phyloP scores from a whole-genome alignment of 2,329 filamentous ascomycete species.

The Ceratocystis destructans region DNA sequence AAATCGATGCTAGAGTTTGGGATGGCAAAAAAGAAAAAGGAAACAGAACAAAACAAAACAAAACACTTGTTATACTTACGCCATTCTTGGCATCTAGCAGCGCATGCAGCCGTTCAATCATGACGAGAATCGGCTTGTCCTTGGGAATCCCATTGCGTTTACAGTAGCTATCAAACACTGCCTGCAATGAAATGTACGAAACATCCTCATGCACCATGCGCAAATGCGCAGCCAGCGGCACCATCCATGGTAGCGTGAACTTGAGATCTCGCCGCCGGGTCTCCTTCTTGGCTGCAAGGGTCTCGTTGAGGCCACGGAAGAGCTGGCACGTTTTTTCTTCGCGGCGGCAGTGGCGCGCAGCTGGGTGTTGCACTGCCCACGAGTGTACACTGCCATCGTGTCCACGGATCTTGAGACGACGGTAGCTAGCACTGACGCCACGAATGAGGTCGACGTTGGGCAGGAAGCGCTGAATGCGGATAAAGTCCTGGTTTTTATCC shows the following conservation, averaged over 20 bases:
- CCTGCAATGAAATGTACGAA: conserved; percentile 87
- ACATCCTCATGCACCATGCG: conserved; percentile 91
- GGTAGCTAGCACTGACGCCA: conserved; percentile 79
- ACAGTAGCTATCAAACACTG: conserved; percentile 92
- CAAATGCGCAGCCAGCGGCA: conserved; percentile 87
- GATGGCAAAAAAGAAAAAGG: not conserved
- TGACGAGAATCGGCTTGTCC: conserved; percentile 89
- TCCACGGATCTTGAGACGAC: conserved; percentile 86
- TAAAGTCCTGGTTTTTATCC: conserved; percentile 98
- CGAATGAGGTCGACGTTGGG: conserved; percentile 89
- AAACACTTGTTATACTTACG: conserved; percentile 30
- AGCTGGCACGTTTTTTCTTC: conserved; percentile 93
- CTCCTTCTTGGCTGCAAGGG: conserved; percentile 84
- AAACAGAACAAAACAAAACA: too few species aligned
- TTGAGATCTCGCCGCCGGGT: conserved; percentile 84
- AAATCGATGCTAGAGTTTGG: too few species aligned
- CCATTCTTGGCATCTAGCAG: conserved; percentile 54
- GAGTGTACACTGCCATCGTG: conserved; percentile 96
- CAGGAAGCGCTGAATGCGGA: conserved; percentile 91
- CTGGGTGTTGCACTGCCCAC: conserved; percentile 92
- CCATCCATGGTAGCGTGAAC: conserved; percentile 91
- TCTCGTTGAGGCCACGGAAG: conserved; percentile 94
- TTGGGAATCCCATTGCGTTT: conserved; percentile 74
- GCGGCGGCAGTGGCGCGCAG: conserved; percentile 76
- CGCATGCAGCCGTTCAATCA: conserved; percentile 81